phyloP scores from a whole-genome alignment of 306 rosid genomes.

The Sindora glabra region DNA sequence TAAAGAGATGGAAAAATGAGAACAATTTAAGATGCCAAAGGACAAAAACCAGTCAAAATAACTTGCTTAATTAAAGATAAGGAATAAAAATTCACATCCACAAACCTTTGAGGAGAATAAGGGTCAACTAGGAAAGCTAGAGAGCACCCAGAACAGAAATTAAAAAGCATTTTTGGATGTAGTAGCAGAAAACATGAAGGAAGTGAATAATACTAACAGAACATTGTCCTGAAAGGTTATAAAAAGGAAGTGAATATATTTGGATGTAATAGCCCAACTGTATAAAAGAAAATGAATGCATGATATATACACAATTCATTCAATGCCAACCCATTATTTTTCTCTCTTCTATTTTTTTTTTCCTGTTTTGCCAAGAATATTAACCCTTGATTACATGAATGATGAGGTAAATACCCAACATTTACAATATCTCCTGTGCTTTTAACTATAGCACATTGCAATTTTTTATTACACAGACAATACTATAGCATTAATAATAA shows the following conservation, averaged over 20 bases:
- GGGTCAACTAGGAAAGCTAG: not conserved
- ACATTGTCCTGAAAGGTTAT: not conserved
- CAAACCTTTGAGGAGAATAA: not conserved
- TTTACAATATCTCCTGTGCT: not conserved
- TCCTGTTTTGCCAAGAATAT: not conserved
- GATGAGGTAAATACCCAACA: not conserved
- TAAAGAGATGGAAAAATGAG: too few species aligned
- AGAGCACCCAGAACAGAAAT: constrained; percentile 11
- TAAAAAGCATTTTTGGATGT: not conserved
- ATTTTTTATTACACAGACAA: not conserved
- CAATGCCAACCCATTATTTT: not conserved
- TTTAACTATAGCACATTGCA: not conserved
- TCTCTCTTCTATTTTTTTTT: not conserved
- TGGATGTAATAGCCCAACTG: not conserved
- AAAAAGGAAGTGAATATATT: too few species aligned
- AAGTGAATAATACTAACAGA: not conserved
- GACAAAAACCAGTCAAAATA: not conserved
- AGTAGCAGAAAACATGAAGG: not conserved
- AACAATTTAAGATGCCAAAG: too few species aligned
- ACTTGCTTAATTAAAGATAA: not conserved
- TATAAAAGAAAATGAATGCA: not conserved
- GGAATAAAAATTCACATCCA: not conserved
- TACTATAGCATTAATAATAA: not conserved
- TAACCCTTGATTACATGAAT: not conserved
- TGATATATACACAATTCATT: not conserved